phyloP scores from a whole-genome alignment of 202 grass and related monocot genomes.

The Brachypodium distachyon region DNA sequence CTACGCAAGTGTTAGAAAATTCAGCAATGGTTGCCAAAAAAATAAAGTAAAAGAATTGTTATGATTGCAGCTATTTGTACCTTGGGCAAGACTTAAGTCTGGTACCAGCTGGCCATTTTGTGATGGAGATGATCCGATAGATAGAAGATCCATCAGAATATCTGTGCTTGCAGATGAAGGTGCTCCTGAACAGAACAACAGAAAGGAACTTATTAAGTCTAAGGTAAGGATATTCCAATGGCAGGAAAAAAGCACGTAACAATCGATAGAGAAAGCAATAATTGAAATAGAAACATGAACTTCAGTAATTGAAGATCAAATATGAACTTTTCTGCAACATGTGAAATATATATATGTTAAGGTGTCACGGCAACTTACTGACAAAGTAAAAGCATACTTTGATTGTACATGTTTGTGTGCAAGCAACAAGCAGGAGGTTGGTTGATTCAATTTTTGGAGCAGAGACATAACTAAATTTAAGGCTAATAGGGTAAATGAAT shows the following conservation, averaged over 20 bases:
- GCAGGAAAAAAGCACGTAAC: conserved; percentile 5
- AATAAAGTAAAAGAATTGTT: neutral
- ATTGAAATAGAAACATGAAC: neutral
- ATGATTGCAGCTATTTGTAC: conserved; percentile 5
- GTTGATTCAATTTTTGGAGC: neutral
- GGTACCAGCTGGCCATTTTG: conserved; percentile 38
- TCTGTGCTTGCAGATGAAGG: conserved; percentile 45
- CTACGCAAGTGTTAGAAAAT: conserved; percentile 7
- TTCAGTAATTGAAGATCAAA: neutral
- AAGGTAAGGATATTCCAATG: neutral
- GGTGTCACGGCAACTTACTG: neutral
- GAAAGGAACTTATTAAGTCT: neutral
- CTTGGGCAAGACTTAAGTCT: conserved; percentile 18
- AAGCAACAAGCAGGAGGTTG: neutral
- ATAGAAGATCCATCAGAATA: conserved; percentile 89
- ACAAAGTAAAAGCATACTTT: neutral
- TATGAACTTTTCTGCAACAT: neutral
- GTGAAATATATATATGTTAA: neutral
- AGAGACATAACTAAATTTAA: conserved; percentile 9
- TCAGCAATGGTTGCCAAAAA: neutral
- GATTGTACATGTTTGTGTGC: neutral
- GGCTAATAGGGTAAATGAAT: neutral
- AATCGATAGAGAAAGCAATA: neutral
- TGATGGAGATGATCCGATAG: conserved; percentile 66
- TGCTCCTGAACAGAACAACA: conserved; percentile 29